Conservation (phyloP, 2,329 filamentous ascomycete genomes). For the Pseudogymnoascus sp. region DNA sequence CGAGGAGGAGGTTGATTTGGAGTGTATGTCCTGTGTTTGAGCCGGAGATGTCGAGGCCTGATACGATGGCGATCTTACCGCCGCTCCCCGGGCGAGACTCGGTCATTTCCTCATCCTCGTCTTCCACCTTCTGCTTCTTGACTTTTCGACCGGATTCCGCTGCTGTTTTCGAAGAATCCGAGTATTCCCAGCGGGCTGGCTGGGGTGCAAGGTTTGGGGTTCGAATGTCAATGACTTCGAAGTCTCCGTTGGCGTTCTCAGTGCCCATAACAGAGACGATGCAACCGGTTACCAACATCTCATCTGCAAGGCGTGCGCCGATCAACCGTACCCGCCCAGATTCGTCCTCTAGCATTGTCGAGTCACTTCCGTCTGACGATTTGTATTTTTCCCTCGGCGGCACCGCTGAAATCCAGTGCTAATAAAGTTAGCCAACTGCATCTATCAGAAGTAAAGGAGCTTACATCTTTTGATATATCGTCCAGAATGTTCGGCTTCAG, state of each 20-base stretch:
- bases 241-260: conserved; percentile 84
- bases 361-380: conserved; percentile 49
- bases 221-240: conserved; percentile 85
- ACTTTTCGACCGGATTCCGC: conserved; percentile 33
- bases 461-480: conserved; percentile 84
- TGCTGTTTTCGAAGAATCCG: conserved; percentile 36
- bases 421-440: not conserved
- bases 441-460: conserved; percentile 21
- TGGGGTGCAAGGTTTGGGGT: conserved; percentile 81
- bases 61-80: conserved; percentile 72
- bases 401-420: conserved; percentile 86
- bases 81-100: conserved; percentile 32
- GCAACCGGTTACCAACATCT: conserved; percentile 81
- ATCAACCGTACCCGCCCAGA: conserved; percentile 78
- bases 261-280: conserved; percentile 93
- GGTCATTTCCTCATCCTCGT: conserved; percentile 53
- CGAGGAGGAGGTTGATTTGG: conserved; percentile 68
- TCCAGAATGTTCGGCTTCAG: conserved; percentile 94
- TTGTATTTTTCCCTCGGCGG: conserved; percentile 71
- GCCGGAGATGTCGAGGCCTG: conserved; percentile 77
- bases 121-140: conserved; percentile 33
- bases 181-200: conserved; percentile 68
- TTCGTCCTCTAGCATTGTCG: conserved; percentile 89
- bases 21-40: conserved; percentile 64
- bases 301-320: conserved; percentile 58